Conservation (phyloP, 2,329 filamentous ascomycete species). For the Paramyrothecium roridum region DNA sequence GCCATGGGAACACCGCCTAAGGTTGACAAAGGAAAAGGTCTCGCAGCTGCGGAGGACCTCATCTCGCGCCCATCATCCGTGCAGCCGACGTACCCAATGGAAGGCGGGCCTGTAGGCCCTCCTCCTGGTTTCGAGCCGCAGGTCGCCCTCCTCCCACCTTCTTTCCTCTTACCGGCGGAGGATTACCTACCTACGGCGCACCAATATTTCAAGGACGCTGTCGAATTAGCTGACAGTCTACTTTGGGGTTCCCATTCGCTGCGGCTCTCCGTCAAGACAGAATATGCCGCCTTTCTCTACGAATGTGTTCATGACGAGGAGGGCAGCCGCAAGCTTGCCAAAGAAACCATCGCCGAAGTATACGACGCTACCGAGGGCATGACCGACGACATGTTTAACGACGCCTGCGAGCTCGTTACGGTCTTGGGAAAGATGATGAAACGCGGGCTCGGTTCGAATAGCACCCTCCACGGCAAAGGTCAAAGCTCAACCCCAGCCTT, state of each 20-base stretch:
- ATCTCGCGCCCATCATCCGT: slow-evolving; percentile 40
- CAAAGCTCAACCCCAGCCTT: slow-evolving; percentile 23
- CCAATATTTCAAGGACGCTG: slow-evolving; percentile 75
- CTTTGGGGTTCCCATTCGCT: slow-evolving; percentile 88
- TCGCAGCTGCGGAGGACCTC: slow-evolving; percentile 39
- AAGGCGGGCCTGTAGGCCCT: slow-evolving; percentile 56
- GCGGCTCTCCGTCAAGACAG: slow-evolving; percentile 83
- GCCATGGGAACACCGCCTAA: slow-evolving; percentile 28
- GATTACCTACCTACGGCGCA: slow-evolving; percentile 84
- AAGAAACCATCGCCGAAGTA: slow-evolving; percentile 81
- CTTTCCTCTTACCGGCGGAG: slow-evolving; percentile 74
- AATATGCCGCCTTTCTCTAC: slow-evolving; percentile 90
- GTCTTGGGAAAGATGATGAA: slow-evolving; percentile 88
- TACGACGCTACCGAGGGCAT: slow-evolving; percentile 90
- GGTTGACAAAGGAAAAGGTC: slow-evolving; percentile 46
- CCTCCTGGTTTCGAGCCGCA: slow-evolving; percentile 51
- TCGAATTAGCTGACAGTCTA: slow-evolving; percentile 67
- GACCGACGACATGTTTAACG: slow-evolving; percentile 92
- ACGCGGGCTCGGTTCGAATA: slow-evolving; percentile 53
- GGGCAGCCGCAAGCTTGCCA: slow-evolving; percentile 71
- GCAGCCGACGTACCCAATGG: slow-evolving; percentile 46
- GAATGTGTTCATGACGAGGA: slow-evolving; percentile 85
- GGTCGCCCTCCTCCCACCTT: slow-evolving; percentile 45
- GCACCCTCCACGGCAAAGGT: slow-evolving; percentile 27
- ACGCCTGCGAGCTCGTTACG: slow-evolving; percentile 84